Evolutionary conservation across 108 stramenopile genomes (phyloP).

Genomic region (Conticribra weissflogii): DNA sequence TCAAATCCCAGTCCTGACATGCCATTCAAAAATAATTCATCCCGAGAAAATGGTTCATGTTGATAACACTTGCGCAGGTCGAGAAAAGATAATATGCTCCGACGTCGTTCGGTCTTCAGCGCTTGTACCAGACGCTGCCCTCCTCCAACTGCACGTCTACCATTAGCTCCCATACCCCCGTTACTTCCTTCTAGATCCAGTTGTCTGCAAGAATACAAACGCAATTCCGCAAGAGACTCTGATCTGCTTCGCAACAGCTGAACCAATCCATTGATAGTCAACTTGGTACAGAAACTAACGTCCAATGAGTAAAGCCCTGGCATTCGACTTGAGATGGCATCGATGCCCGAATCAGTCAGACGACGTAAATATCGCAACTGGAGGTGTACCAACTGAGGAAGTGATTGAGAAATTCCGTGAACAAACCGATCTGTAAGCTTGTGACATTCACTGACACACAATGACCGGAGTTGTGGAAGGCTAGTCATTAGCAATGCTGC

Average conservation of each 20-base stretch:
- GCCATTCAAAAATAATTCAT: constrained; percentile 38
- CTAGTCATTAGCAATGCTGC: constrained; percentile 30
- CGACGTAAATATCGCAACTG: constrained; percentile 58
- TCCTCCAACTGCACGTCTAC: constrained; percentile 24
- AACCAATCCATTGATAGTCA: constrained; percentile 43
- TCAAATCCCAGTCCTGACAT: constrained; percentile 50
- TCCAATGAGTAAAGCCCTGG: constrained; percentile 62
- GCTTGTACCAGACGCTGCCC: constrained; percentile 47
- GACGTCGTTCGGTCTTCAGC: constrained; percentile 25
- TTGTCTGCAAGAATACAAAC: constrained; percentile 47
- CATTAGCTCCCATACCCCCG: constrained; percentile 7
- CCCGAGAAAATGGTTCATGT: constrained; percentile 21
- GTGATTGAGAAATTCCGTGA: constrained; percentile 20
- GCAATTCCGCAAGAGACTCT: constrained; percentile 54
- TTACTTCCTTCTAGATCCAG: constrained; percentile 18
- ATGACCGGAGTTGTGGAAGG: constrained; percentile 48
- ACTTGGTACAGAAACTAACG: constrained; percentile 63
- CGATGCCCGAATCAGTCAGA: constrained; percentile 54
- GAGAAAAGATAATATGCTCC: constrained; percentile 35
- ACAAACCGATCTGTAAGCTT: constrained; percentile 66
- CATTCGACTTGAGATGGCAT: constrained; percentile 47
- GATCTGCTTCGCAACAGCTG: constrained; percentile 37
- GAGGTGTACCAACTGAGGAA: constrained; percentile 49
- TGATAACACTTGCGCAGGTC: constrained; percentile 48
- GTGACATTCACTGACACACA: constrained; percentile 74